Conservation (phyloP, 2,329 filamentous ascomycete genomes). For the Tolypocladium pustulatum region DNA sequence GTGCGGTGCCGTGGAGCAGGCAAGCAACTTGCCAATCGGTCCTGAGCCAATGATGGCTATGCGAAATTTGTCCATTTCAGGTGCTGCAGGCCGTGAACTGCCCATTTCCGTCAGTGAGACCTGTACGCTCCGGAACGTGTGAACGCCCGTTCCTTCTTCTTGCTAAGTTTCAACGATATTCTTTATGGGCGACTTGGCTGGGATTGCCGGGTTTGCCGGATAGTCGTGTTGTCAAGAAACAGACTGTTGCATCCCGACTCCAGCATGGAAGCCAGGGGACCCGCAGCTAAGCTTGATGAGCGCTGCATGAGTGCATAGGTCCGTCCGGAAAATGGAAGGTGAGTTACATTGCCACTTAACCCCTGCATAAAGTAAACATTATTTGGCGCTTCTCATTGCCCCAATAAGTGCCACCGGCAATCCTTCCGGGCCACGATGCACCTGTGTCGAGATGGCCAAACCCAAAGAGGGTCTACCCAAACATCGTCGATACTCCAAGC, state of each 20-base stretch:
- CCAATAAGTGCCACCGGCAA: too few relatives aligned
- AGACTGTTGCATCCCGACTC: too few relatives aligned
- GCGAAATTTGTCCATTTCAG: slow-evolving; percentile 5
- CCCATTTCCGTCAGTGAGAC: not conserved
- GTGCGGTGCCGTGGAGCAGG: not conserved
- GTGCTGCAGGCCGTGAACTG: not conserved
- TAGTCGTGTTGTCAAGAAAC: not conserved
- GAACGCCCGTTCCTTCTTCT: too few relatives aligned
- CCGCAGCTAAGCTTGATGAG: not conserved
- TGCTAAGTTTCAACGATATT: too few relatives aligned
- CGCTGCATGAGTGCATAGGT: not conserved
- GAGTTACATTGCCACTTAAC: not conserved
- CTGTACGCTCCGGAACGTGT: not conserved
- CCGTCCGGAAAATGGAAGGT: not conserved
- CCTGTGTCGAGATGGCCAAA: too few relatives aligned
- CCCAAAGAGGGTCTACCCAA: too few relatives aligned
- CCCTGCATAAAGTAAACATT: not conserved
- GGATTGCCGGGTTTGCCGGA: not conserved
- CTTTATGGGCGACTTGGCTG: too few relatives aligned
- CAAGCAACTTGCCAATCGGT: slow-evolving; percentile 1
- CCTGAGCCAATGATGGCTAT: slow-evolving; percentile 3
- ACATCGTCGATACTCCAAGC: too few relatives aligned
- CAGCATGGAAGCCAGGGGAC: not conserved
- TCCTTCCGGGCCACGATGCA: too few relatives aligned
- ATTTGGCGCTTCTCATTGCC: too few relatives aligned